phyloP scores from a whole-genome alignment of 176 grass and related monocot genomes.

The Avena sativa region DNA sequence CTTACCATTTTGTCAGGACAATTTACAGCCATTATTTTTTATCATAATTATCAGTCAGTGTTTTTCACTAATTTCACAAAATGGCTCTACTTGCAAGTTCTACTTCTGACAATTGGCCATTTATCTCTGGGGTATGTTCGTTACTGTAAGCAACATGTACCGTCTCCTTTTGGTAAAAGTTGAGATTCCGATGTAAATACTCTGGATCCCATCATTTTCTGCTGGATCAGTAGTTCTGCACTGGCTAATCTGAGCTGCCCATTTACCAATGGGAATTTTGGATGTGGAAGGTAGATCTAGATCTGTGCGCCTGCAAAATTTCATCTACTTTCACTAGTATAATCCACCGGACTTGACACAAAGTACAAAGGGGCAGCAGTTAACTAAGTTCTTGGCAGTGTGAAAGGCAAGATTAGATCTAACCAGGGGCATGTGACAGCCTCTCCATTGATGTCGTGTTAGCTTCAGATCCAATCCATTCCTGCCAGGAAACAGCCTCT shows the following conservation, averaged over 20 bases:
- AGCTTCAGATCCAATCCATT: conserved; percentile 58
- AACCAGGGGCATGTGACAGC: conserved; percentile 57
- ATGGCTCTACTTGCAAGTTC: conserved; percentile 4
- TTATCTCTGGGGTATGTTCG: conserved; percentile 32
- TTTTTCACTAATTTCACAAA: not conserved
- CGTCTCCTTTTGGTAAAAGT: conserved; percentile 48
- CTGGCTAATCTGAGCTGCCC: conserved; percentile 49
- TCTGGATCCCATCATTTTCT: conserved; percentile 58
- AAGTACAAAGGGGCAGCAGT: conserved; percentile 56
- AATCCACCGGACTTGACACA: conserved; percentile 38
- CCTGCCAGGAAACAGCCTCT: conserved; percentile 54
- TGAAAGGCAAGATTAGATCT: conserved; percentile 67
- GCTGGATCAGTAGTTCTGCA: conserved; percentile 48
- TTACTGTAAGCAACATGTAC: conserved; percentile 40
- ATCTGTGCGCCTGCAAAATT: conserved; percentile 69
- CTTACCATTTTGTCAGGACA: not conserved
- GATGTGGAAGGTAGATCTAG: conserved; percentile 67
- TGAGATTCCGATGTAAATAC: conserved; percentile 64
- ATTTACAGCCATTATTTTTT: no score
- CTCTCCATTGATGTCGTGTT: conserved; percentile 40
- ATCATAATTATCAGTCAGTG: not conserved
- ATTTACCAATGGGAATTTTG: conserved; percentile 68
- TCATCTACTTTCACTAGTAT: conserved; percentile 51
- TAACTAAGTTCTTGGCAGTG: conserved; percentile 49
- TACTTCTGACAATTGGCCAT: conserved; percentile 1